These are phyloP conservation scores for Ogataea corticis DNA, from an alignment of 805 yeast species.

Conservation along the genomic window DNA sequence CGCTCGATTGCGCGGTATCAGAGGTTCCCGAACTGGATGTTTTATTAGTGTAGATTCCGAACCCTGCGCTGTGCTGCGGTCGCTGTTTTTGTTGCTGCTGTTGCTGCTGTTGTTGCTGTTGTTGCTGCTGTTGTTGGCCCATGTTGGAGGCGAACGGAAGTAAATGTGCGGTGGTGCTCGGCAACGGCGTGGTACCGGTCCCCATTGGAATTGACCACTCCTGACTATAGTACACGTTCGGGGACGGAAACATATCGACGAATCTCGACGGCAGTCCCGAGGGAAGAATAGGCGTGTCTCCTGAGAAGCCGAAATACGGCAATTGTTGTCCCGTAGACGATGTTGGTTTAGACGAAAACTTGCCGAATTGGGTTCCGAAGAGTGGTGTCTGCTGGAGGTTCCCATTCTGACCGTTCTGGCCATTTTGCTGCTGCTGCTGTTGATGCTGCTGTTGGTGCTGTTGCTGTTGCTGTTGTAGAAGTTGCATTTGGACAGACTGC, in stretches of 20 bases:
- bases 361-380: constrained; percentile 10
- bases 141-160: constrained; percentile 18
- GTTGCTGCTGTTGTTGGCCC: constrained; percentile 14
- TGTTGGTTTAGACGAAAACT: constrained; percentile 13
- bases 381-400: constrained; percentile 5
- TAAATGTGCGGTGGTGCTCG: constrained; percentile 31
- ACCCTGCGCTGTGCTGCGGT: constrained; percentile 2
- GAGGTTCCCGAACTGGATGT: constrained; percentile 4
- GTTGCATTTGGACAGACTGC: constrained; percentile 27
- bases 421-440: constrained; percentile 18
- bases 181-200: constrained; percentile 42
- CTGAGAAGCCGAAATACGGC: constrained; percentile 17
- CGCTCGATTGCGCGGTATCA: neutral
- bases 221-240: constrained; percentile 68
- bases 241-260: constrained; percentile 78
- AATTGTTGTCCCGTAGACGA: constrained; percentile 14
- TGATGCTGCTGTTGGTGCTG: constrained; percentile 22
- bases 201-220: constrained; percentile 54
- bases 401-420: neutral
- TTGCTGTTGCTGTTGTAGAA: constrained; percentile 22
- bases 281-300: constrained; percentile 69
- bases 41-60: constrained; percentile 1
- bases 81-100: constrained; percentile 7
- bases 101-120: constrained; percentile 19
- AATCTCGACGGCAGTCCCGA: constrained; percentile 70